Base-by-base conservation (phyloP, 768 basidiomycete genomes). In the Leccinellum rugosiceps region DNA sequence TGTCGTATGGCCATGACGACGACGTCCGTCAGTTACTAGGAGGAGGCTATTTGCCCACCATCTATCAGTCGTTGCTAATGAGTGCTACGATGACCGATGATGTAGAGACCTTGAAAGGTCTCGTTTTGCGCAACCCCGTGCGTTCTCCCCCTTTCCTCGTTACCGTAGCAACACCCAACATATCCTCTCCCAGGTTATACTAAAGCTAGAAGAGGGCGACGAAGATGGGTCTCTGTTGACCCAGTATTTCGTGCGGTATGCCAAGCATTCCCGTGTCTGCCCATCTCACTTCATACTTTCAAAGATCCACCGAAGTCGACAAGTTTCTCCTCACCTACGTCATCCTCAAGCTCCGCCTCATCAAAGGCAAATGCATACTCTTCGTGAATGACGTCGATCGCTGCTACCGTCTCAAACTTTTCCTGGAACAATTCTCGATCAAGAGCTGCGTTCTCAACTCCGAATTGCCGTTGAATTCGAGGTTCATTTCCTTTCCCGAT, bases 81-180 rank as follows among this genome's bases (percentile, higher is more conserved):
- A 94, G 90, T 68, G 96, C 97, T 5, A 99, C 96, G 0, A 88
- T 98, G 87, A 94, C 94, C 11, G 91, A 94, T 64, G 97, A 98
- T 64, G 93, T 99, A 4, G 92, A 95, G 67, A 79, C 84, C 58
- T 78, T 98, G 53, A 97, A 97, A 71, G 92, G 94, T 5, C 79
- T 98, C 35, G 81, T 89, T 6, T 76, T 99, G 17, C 81, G 94
- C 25, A 92, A 86, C 72, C 94, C 96, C 7, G 95, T 96, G 62
- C 52, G 89, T 78, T 23, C 21, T 30, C 52, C 9, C 8, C 25
- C 13, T 4, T 25, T 15, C 3, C 9, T 32, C 4, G 7, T 47
- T n/a, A 43, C 23, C 28, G 15, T 30, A 19, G 44, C 1, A 10
- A 2, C 26, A 41, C 11, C n/a, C 19, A 57, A 47, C n/a, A 19